A percentile compares a stretch with the other conserved stretches of the same genome.
Evolutionary conservation across 2,329 filamentous ascomycete genomes (phyloP).

Genomic region (Aspergillus viridinutans): DNA sequence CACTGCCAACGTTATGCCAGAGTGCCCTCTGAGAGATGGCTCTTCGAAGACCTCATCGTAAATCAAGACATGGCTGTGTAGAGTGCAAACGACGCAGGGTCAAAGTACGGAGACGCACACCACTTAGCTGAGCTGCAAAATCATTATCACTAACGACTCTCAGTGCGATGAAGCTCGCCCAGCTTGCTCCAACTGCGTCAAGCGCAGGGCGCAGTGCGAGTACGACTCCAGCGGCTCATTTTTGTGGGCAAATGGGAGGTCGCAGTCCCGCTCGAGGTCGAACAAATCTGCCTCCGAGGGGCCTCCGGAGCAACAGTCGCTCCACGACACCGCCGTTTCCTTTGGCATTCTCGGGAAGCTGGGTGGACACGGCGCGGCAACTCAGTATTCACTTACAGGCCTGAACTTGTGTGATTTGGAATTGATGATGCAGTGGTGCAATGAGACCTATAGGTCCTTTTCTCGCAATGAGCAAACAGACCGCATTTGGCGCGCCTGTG

Average conservation of each 20-base stretch:
- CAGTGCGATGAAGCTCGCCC: slow-evolving; percentile 33
- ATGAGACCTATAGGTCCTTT: slow-evolving; percentile 29
- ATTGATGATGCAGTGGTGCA: slow-evolving; percentile 39
- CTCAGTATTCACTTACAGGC: slow-evolving; percentile 15
- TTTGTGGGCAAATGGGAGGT: slow-evolving; percentile 30
- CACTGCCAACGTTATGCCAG: background rate
- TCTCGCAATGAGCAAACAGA: slow-evolving; percentile 28
- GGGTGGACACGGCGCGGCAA: slow-evolving; percentile 8
- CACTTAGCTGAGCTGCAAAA: background rate
- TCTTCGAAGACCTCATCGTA: slow-evolving; percentile 32
- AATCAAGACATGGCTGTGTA: slow-evolving; percentile 32
- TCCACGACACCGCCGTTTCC: slow-evolving; percentile 15
- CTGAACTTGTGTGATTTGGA: slow-evolving; percentile 45
- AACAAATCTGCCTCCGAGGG: slow-evolving; percentile 18
- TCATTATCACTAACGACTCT: background rate
- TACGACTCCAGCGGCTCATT: slow-evolving; percentile 29
- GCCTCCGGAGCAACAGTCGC: slow-evolving; percentile 11
- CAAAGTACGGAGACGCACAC: slow-evolving; percentile 21
- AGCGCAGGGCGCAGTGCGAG: slow-evolving; percentile 29
- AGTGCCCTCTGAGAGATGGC: slow-evolving; percentile 19
- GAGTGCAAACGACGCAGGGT: slow-evolving; percentile 34
- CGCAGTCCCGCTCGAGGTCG: slow-evolving; percentile 10
- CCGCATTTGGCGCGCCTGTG: slow-evolving; percentile 28
- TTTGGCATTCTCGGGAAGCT: slow-evolving; percentile 23
- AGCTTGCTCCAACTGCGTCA: slow-evolving; percentile 29